Conservation (phyloP, 2,329 filamentous ascomycete species). For the Metarhizium robertsii region DNA sequence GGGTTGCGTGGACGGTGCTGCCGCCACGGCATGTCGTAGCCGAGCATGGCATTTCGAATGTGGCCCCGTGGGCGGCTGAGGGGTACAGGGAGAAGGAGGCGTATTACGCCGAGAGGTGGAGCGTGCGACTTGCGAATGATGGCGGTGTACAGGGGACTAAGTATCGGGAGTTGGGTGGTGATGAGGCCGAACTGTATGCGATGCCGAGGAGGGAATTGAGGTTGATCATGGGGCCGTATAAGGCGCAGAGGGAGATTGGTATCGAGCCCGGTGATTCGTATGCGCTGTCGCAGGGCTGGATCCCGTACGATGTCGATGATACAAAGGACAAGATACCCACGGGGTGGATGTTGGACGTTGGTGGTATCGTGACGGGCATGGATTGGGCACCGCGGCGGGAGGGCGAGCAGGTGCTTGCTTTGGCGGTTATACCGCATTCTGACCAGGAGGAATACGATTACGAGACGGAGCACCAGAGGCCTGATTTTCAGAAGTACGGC, state of each 20-base stretch:
- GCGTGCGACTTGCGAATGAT: constrained; percentile 14
- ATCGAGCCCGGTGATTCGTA: constrained; percentile 18
- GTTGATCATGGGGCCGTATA: constrained; percentile 23
- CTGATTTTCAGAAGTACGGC: constrained; percentile 32
- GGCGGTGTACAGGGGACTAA: constrained; percentile 7
- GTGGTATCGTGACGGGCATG: constrained; percentile 42
- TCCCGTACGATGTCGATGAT: constrained; percentile 19
- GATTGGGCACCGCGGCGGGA: constrained; percentile 38
- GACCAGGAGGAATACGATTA: constrained; percentile 37
- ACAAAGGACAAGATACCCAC: constrained; percentile 15
- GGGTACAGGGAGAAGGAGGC: constrained; percentile 23
- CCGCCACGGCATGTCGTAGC: constrained; percentile 24
- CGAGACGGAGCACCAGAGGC: constrained; percentile 25
- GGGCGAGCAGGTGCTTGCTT: constrained; percentile 38
- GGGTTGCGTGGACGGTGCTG: constrained; percentile 29
- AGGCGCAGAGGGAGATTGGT: constrained; percentile 19
- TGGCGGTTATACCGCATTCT: constrained; percentile 39
- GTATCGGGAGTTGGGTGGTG: constrained; percentile 7
- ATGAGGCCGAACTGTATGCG: constrained; percentile 21
- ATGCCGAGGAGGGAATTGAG: constrained; percentile 18
- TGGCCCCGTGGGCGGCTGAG: constrained; percentile 31
- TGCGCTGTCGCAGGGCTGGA: constrained; percentile 18
- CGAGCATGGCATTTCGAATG: constrained; percentile 18
- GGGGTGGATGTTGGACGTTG: constrained; percentile 46
- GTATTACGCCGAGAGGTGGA: constrained; percentile 22